Conservation (phyloP, 192 early-diverging fungal genomes). For the Podila minutissima region DNA sequence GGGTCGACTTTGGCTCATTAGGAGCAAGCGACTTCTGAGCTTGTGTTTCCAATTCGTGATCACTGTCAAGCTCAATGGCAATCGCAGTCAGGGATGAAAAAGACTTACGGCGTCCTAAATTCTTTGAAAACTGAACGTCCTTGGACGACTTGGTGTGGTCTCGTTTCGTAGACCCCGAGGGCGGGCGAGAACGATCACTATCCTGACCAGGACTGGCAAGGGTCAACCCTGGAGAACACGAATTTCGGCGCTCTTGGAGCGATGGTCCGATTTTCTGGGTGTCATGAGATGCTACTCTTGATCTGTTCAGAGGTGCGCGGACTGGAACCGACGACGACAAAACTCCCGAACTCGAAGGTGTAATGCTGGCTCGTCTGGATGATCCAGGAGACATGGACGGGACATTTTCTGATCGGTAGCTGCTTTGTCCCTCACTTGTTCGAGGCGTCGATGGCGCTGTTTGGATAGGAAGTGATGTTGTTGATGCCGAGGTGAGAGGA, state of each 20-base stretch:
- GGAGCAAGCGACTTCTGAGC: not conserved
- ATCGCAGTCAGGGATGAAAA: constrained; percentile 36
- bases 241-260: not conserved
- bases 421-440: not conserved
- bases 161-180: constrained; percentile 6
- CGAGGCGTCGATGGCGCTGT: not conserved
- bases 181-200: not conserved
- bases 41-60: not conserved
- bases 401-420: not conserved
- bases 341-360: too few species aligned
- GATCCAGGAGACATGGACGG: too few species aligned
- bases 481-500: not conserved
- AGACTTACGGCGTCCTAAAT: constrained; percentile 14
- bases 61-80: constrained; percentile 30
- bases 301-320: too few species aligned
- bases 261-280: not conserved
- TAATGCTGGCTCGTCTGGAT: too few species aligned
- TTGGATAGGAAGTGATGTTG: constrained; percentile 2
- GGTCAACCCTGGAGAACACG: not conserved
- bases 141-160: constrained; percentile 5
- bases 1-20: not conserved
- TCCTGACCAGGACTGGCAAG: not conserved
- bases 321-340: too few species aligned
- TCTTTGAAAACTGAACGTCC: constrained; percentile 14
- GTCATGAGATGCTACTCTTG: too few species aligned